Percentiles rank a stretch among this genome's conserved stretches.
These are phyloP conservation scores for Alternaria panax DNA, from an alignment of 2,329 filamentous ascomycete genomes.

Conservation along the genomic window DNA sequence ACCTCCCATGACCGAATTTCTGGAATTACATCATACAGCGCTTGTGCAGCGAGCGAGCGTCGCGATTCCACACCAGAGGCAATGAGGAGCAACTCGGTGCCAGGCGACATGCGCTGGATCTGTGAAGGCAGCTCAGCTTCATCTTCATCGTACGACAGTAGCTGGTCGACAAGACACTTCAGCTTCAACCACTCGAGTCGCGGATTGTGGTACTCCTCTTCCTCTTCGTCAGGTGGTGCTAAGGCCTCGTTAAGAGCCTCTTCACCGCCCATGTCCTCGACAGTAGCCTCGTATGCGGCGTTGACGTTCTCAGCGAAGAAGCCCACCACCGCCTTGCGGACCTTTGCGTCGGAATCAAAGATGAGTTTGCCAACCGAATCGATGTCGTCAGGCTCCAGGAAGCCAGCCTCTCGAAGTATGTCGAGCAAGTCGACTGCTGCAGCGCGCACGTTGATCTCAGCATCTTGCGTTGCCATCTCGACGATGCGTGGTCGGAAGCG, in stretches of 20 bases:
- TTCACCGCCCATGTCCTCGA: constrained; percentile 84
- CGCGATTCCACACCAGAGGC: constrained; percentile 76
- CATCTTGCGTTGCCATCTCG: constrained; percentile 89
- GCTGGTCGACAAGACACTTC: constrained; percentile 85
- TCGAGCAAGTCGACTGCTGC: constrained; percentile 83
- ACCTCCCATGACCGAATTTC: constrained; percentile 88
- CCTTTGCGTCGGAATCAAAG: constrained; percentile 83
- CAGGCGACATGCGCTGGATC: constrained; percentile 55
- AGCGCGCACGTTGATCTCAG: constrained; percentile 80
- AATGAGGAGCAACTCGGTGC: constrained; percentile 57
- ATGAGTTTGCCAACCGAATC: constrained; percentile 86
- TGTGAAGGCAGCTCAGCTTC: constrained; percentile 63
- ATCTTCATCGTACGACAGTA: constrained; percentile 81
- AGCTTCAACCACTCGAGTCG: constrained; percentile 87
- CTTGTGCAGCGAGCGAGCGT: constrained; percentile 84
- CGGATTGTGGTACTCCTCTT: constrained; percentile 76
- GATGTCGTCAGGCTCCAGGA: constrained; percentile 90
- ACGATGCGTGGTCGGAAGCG: constrained; percentile 85
- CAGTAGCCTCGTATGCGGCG: constrained; percentile 78
- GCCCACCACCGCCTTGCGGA: constrained; percentile 85
- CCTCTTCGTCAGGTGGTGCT: constrained; percentile 72
- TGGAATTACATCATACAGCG: constrained; percentile 80
- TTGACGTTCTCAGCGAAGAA: constrained; percentile 91
- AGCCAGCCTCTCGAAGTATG: constrained; percentile 78
- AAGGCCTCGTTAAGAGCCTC: constrained; percentile 79